A percentile compares a stretch with the other conserved stretches of the same genome.
phyloP scores from a whole-genome alignment of 257 asterid species.

The Plantago ovata region DNA sequence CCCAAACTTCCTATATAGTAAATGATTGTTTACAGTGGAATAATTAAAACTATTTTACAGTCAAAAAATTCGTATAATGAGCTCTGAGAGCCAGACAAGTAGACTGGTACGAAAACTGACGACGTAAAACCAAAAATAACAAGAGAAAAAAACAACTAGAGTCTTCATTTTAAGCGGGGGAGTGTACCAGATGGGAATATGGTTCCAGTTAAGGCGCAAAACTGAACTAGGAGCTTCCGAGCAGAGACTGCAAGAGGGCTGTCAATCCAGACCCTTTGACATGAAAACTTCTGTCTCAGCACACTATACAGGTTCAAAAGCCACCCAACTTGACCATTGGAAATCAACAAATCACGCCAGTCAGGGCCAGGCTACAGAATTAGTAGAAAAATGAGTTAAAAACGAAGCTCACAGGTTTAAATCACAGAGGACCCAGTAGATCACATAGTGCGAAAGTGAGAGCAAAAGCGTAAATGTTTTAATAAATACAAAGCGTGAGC shows the following conservation, averaged over 20 bases:
- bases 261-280: constrained; percentile 84
- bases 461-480: too few species aligned
- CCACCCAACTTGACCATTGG: constrained; percentile 92
- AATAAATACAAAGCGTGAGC: too few species aligned
- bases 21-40: not conserved
- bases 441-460: too few species aligned
- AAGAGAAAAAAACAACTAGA: constrained; percentile 10
- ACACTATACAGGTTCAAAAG: constrained; percentile 74
- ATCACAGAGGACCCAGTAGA: constrained; percentile 14
- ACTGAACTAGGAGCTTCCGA: constrained; percentile 77
- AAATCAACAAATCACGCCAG: constrained; percentile 78
- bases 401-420: constrained; percentile 11
- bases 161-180: not conserved
- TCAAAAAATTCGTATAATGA: not conserved
- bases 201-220: constrained; percentile 75
- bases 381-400: constrained; percentile 23
- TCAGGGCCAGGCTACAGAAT: constrained; percentile 78
- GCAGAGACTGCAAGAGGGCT: constrained; percentile 94
- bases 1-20: not conserved
- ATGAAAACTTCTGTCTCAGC: constrained; percentile 74
- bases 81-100: constrained; percentile 3
- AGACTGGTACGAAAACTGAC: not conserved
- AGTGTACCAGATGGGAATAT: constrained; percentile 79
- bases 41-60: not conserved
- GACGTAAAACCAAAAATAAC: too few species aligned